phyloP scores from a whole-genome alignment of 139 green algal genomes.

The Tetratostichococcus sp. region DNA sequence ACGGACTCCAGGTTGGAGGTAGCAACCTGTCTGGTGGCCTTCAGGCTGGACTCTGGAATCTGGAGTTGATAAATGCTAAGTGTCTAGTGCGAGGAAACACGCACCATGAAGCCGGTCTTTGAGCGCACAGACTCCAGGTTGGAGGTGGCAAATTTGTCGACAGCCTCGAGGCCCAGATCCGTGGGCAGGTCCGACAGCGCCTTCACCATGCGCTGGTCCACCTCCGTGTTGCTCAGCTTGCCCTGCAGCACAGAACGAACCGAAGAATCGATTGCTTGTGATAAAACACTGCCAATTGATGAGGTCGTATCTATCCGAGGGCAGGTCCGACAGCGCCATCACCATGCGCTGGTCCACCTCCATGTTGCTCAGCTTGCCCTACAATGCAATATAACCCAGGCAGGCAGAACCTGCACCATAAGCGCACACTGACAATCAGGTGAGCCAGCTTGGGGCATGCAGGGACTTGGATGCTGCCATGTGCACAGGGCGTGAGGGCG shows the following conservation, averaged over 20 bases:
- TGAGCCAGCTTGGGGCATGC: too few relatives aligned
- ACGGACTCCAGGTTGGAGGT: too few relatives aligned
- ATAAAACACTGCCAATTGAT: neutral
- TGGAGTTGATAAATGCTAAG: too few relatives aligned
- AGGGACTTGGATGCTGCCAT: too few relatives aligned
- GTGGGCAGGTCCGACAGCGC: conserved; percentile 38
- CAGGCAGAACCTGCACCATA: too few relatives aligned
- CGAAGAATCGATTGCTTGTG: neutral
- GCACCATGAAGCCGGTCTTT: conserved; percentile 55
- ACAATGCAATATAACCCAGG: too few relatives aligned
- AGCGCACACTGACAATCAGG: too few relatives aligned
- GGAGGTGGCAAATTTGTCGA: conserved; percentile 34
- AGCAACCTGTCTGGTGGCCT: too few relatives aligned
- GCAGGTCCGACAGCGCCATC: conserved; percentile 38
- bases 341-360: conserved; percentile 46
- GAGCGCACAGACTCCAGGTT: conserved; percentile 36
- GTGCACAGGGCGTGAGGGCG: too few relatives aligned
- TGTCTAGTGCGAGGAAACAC: too few relatives aligned
- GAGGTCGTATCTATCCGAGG: conserved; percentile 1
- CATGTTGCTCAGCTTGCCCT: conserved; percentile 29
- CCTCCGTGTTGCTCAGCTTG: conserved; percentile 30
- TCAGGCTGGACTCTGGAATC: too few relatives aligned
- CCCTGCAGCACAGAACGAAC: conserved; percentile 10
- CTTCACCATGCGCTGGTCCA: conserved; percentile 42
- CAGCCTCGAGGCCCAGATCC: conserved; percentile 33